Evolutionary conservation across 257 asterid genomes (phyloP), one percentile per base, ranked within the genome.

Genomic region (Thymus mandschuricus): DNA sequence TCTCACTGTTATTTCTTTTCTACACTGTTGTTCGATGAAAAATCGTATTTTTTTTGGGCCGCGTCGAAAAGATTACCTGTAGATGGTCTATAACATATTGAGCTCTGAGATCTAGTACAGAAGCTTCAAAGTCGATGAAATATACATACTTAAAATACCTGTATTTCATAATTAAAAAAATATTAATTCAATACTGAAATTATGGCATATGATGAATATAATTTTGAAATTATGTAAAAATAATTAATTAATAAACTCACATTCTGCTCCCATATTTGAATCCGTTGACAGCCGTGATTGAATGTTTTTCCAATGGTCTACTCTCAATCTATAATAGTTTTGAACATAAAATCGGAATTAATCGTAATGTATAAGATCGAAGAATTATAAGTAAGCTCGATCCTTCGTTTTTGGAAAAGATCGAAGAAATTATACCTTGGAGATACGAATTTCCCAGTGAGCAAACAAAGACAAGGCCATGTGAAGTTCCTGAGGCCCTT

Each of bases 81-180:
- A 48, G 52, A 48, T n/a, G 52, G 6, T 51, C 10, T 7, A 51
- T 10, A 7, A 21, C 93, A 78, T 49, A 49, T 69, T 85, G 93
- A 46, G 85, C 89, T 21, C 89, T 83, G 27, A 84, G 85, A 60
- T 87, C 93, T 4, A 70, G 80, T 81, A 83, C 77, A 1, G 88
- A 85, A 29, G 91, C 91, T 80, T 85, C 85, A 66, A 87, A 85
- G 68, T 85, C 94, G 7, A 87, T 76, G 84, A 80, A 87, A 65
- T 85, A 87, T 44, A 85, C 78, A 78, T 81, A 80, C 66, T 85
- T 85, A 27, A 83, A 80, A 73, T 78, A 81, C 81, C 92, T 85
- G 86, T 58, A 69, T 12, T 27, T 9, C 2, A 8, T 11, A 63
- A 60, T 11, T 60, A 49, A 13, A 21, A 21, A 21, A 21, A 21